These are phyloP conservation scores for Leccinum olivaceopallidum DNA, from an alignment of 768 basidiomycete genomes.

Conservation along the genomic window DNA sequence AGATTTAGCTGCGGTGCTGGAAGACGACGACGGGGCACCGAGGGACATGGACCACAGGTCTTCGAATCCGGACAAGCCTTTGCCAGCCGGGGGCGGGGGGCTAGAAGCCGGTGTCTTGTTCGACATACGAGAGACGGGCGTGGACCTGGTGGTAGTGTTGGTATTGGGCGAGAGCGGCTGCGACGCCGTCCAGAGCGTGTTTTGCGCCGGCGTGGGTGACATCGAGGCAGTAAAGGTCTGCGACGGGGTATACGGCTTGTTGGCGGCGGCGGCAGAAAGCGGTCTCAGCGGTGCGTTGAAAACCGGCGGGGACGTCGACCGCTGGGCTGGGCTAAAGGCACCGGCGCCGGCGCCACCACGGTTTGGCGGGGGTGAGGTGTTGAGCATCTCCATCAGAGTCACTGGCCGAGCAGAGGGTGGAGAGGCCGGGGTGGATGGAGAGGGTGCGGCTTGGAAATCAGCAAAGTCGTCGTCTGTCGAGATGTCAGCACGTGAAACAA, in stretches of 20 bases:
- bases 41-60: constrained; percentile 88
- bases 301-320: constrained; percentile 25
- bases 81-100: constrained; percentile 31
- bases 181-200: constrained; percentile 23
- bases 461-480: constrained; percentile 76
- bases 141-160: not conserved
- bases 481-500: constrained; percentile 10
- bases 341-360: constrained; percentile 1
- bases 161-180: constrained; percentile 30
- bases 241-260: constrained; percentile 16
- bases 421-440: constrained; percentile 36
- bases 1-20: constrained; percentile 37
- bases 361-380: constrained; percentile 30
- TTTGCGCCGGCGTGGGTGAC: constrained; percentile 22
- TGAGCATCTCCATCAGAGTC: constrained; percentile 53
- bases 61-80: constrained; percentile 67
- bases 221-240: constrained; percentile 19
- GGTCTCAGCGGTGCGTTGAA: constrained; percentile 21
- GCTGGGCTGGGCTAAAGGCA: constrained; percentile 6
- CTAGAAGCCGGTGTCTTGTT: constrained; percentile 18
- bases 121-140: constrained; percentile 18
- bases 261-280: constrained; percentile 31
- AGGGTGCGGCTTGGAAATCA: constrained; percentile 79
- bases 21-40: constrained; percentile 38
- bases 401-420: constrained; percentile 33